Evolutionary conservation across 352 stramenopile genomes (phyloP).

Genomic region (Pythium volutum): DNA sequence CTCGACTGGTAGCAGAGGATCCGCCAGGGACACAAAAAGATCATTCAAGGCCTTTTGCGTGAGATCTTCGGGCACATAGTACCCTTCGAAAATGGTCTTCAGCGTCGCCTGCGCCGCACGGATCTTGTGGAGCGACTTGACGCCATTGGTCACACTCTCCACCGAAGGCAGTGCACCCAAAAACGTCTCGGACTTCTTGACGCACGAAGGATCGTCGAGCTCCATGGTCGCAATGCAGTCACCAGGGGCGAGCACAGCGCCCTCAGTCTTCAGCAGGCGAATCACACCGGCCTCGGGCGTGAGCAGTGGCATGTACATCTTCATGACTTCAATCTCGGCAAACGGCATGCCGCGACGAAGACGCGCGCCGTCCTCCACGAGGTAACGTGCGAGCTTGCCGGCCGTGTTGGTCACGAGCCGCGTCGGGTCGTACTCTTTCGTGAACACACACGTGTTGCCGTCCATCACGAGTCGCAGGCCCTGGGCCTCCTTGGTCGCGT

Average conservation of each 20-base stretch:
- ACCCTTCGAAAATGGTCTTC: conserved; percentile 94
- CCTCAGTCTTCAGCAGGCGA: conserved; percentile 95
- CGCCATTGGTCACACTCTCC: conserved; percentile 32
- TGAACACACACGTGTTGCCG: conserved; percentile 96
- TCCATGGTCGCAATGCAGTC: conserved; percentile 97
- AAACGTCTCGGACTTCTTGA: conserved; percentile 93
- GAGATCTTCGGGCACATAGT: conserved; percentile 82
- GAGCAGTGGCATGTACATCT: conserved; percentile 99
- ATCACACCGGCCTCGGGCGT: conserved; percentile 96
- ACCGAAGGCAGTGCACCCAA: conserved; percentile 66
- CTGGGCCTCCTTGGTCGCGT: conserved; percentile 91
- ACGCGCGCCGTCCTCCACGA: conserved; percentile 95
- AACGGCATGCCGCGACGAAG: conserved; percentile 84
- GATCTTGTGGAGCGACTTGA: conserved; percentile 67
- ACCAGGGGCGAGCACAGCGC: conserved; percentile 92
- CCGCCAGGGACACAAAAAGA: conserved; percentile 66
- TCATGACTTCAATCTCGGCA: conserved; percentile 98
- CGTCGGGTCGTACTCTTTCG: conserved; percentile 99
- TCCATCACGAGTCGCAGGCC: conserved; percentile 93
- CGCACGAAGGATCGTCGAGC: conserved; percentile 97
- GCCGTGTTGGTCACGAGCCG: conserved; percentile 97
- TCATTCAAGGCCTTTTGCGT: conserved; percentile 85
- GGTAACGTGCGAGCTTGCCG: conserved; percentile 98
- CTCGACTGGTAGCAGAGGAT: conserved; percentile 81
- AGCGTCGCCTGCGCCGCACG: conserved; percentile 81